phyloP scores from a whole-genome alignment of 208 protist genomes.

The Phytomonas sp. region DNA sequence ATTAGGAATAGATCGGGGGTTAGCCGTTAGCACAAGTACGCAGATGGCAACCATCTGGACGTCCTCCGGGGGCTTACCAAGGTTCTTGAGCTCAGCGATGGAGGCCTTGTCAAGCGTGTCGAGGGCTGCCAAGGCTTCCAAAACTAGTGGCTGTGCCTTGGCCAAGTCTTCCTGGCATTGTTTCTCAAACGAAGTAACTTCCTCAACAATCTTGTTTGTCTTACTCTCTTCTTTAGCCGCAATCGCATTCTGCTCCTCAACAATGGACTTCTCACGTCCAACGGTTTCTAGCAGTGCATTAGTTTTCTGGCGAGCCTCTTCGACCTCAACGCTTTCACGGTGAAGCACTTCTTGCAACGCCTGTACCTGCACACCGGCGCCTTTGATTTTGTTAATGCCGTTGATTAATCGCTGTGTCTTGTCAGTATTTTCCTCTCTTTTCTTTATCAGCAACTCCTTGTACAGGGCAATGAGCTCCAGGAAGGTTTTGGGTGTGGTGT shows the following conservation, averaged over 20 bases:
- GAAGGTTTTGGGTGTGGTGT: slow-evolving; percentile 99
- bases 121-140: slow-evolving; percentile 93
- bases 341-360: slow-evolving; percentile 87
- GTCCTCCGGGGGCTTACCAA: slow-evolving; percentile 92
- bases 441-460: slow-evolving; percentile 91
- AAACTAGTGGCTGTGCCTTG: slow-evolving; percentile 91
- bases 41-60: slow-evolving; percentile 95
- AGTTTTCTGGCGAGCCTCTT: slow-evolving; percentile 92
- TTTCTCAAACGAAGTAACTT: slow-evolving; percentile 84
- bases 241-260: slow-evolving; percentile 92
- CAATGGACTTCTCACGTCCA: slow-evolving; percentile 92
- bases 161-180: slow-evolving; percentile 86
- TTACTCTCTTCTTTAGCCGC: slow-evolving; percentile 94
- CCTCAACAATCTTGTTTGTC: slow-evolving; percentile 91
- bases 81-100: slow-evolving; percentile 96
- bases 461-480: slow-evolving; percentile 98
- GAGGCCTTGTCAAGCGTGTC: slow-evolving; percentile 97
- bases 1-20: slow-evolving; percentile 79
- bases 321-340: slow-evolving; percentile 90
- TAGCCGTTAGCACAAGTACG: slow-evolving; percentile 92
- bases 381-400: slow-evolving; percentile 92
- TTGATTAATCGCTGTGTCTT: slow-evolving; percentile 90
- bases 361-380: slow-evolving; percentile 87
- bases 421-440: slow-evolving; percentile 86
- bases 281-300: slow-evolving; percentile 93